A percentile compares a stretch with the other conserved stretches of the same genome.
These are phyloP conservation scores for Hortiboletus rubellus DNA, from an alignment of 1,284 basidiomycete genomes.

Conservation along the genomic window DNA sequence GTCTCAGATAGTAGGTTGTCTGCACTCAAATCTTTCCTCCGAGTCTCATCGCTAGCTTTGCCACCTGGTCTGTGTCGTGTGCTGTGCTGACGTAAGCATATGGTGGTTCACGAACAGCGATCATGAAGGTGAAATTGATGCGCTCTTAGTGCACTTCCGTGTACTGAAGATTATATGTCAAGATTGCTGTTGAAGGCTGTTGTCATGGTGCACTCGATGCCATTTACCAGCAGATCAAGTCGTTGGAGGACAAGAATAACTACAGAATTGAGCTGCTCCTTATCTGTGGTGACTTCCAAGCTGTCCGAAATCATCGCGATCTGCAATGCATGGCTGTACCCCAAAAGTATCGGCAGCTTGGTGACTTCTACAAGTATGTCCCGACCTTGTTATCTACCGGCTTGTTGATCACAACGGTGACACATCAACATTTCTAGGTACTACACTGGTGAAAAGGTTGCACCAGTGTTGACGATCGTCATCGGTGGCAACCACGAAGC, in stretches of 20 bases:
- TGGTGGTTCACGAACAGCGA: background rate
- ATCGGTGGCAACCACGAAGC: constrained; percentile 99
- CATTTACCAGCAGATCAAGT: constrained; percentile 79
- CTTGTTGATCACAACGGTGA: constrained; percentile 1
- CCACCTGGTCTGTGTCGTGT: no score
- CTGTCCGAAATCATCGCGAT: constrained; percentile 85
- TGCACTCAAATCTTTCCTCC: no score
- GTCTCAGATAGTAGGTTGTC: no score
- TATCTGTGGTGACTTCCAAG: constrained; percentile 96
- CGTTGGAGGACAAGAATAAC: constrained; percentile 59
- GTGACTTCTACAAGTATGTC: constrained; percentile 79
- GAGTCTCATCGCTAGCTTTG: no score
- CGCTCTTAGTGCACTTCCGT: background rate
- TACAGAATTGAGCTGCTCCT: constrained; percentile 84
- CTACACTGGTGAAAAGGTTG: constrained; percentile 79
- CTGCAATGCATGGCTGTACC: constrained; percentile 91
- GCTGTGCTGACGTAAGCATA: constrained; percentile 3
- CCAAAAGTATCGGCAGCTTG: constrained; percentile 82
- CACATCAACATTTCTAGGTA: constrained; percentile 51
- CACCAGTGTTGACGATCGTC: constrained; percentile 89
- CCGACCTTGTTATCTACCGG: background rate
- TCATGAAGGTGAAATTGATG: constrained; percentile 25
- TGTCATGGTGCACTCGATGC: constrained; percentile 88
- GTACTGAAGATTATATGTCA: background rate
- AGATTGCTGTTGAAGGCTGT: constrained; percentile 95